Conservation (phyloP, 2,329 filamentous ascomycete genomes). For the Botrytis deweyae region DNA sequence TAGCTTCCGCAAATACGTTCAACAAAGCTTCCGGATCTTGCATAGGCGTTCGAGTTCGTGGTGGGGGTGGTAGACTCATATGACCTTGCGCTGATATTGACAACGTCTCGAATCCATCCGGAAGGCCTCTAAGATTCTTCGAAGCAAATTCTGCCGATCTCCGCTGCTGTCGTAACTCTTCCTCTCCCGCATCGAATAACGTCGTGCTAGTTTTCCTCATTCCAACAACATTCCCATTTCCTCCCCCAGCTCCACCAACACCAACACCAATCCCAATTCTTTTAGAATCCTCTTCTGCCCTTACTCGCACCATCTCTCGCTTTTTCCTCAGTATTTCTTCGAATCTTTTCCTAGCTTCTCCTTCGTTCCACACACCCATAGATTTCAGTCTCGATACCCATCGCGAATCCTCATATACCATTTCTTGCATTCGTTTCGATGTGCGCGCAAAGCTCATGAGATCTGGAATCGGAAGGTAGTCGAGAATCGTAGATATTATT, state of each 20-base stretch:
- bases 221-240: slow-evolving; percentile 19
- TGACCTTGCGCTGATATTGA: slow-evolving; percentile 48
- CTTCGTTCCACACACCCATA: slow-evolving; percentile 92
- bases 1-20: slow-evolving; percentile 65
- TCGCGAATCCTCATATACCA: slow-evolving; percentile 97
- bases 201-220: slow-evolving; percentile 52
- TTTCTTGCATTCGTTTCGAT: slow-evolving; percentile 86
- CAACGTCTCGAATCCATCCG: slow-evolving; percentile 81
- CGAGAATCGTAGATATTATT: slow-evolving; percentile 82
- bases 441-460: slow-evolving; percentile 81
- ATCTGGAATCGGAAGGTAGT: slow-evolving; percentile 83
- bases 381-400: slow-evolving; percentile 85
- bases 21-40: slow-evolving; percentile 65
- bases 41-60: slow-evolving; percentile 41
- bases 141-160: slow-evolving; percentile 38
- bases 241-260: slow-evolving; percentile 27
- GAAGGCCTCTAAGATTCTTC: slow-evolving; percentile 42
- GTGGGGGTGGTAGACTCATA: slow-evolving; percentile 38
- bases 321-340: slow-evolving; percentile 67
- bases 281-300: slow-evolving; percentile 40
- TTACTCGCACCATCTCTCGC: slow-evolving; percentile 55
- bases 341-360: slow-evolving; percentile 75
- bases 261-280: slow-evolving; percentile 38
- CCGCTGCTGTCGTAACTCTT: slow-evolving; percentile 59
- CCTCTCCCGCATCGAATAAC: slow-evolving; percentile 70